phyloP scores from a whole-genome alignment of 768 basidiomycete genomes.

The Trametes punicea region DNA sequence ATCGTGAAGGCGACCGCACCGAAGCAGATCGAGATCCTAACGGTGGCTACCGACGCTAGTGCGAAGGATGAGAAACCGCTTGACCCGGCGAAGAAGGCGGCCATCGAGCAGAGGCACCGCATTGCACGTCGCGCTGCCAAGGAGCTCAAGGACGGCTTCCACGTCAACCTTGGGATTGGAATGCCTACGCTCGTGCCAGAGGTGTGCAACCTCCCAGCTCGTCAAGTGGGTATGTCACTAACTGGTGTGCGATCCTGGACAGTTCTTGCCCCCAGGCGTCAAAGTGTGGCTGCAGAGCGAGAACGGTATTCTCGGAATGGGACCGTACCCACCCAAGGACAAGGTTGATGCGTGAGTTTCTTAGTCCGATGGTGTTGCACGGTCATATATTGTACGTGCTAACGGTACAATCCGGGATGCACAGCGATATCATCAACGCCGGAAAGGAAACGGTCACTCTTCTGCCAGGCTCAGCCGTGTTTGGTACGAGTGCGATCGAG shows the following conservation, averaged over 20 bases:
- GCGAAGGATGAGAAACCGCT: conserved; percentile 21
- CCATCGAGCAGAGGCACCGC: conserved; percentile 57
- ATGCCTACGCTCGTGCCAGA: conserved; percentile 90
- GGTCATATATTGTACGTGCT: background rate
- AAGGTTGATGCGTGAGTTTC: conserved; percentile 72
- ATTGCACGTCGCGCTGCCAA: conserved; percentile 87
- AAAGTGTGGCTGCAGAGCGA: conserved; percentile 90
- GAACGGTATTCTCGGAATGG: conserved; percentile 88
- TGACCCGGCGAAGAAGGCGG: conserved; percentile 45
- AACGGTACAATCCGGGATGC: conserved; percentile 1
- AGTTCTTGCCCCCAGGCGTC: conserved; percentile 64
- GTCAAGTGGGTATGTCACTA: background rate
- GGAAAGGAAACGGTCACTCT: conserved; percentile 94
- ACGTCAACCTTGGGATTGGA: conserved; percentile 87
- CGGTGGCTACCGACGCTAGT: conserved; percentile 53
- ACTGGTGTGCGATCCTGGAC: background rate
- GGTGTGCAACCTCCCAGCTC: too few species aligned
- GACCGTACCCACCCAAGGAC: conserved; percentile 81
- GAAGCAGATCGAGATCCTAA: conserved; percentile 75
- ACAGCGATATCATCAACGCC: conserved; percentile 87
- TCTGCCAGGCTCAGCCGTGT: conserved; percentile 86
- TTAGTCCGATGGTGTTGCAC: background rate
- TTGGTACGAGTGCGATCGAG: conserved; percentile 51
- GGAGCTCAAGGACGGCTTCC: conserved; percentile 84
- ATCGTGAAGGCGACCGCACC: conserved; percentile 75